Conservation (phyloP, 371 early-diverging fungal species). For the Fennellomyces sp. region DNA sequence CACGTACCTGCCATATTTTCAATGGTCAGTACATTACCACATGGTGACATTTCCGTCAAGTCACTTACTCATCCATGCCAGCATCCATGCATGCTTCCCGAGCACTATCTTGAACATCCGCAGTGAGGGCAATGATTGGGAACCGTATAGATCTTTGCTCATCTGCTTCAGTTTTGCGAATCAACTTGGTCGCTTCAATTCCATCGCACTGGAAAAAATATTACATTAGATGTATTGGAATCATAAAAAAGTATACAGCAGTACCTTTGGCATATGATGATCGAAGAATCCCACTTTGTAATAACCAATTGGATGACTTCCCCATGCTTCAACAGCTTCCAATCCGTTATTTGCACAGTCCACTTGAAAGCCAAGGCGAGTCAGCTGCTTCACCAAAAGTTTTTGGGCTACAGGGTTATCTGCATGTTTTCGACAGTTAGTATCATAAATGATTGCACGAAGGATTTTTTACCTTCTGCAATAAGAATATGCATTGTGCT, state of each 20-base stretch:
- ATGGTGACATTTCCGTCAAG: too few relatives aligned
- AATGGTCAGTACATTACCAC: too few relatives aligned
- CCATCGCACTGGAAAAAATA: slow-evolving; percentile 38
- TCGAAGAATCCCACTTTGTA: slow-evolving; percentile 48
- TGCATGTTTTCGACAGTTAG: slow-evolving; percentile 4
- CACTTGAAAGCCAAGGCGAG: slow-evolving; percentile 41
- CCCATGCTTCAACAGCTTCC: slow-evolving; percentile 44
- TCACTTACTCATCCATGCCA: slow-evolving; percentile 21
- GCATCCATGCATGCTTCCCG: slow-evolving; percentile 7
- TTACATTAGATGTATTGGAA: neutral
- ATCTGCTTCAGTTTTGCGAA: slow-evolving; percentile 31
- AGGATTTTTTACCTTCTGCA: slow-evolving; percentile 40
- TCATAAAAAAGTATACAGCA: neutral
- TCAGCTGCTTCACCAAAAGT: slow-evolving; percentile 39
- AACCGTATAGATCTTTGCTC: slow-evolving; percentile 16
- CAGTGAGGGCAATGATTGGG: slow-evolving; percentile 19
- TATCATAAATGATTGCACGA: neutral
- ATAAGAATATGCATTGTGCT: slow-evolving; percentile 41
- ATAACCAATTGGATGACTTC: slow-evolving; percentile 26
- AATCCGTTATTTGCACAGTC: slow-evolving; percentile 49
- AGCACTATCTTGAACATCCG: slow-evolving; percentile 18
- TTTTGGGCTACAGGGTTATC: slow-evolving; percentile 55
- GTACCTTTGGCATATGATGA: slow-evolving; percentile 53
- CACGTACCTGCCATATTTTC: too few relatives aligned
- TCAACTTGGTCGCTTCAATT: slow-evolving; percentile 49